Evolutionary conservation across 495 filamentous ascomycete species (phyloP).

Genomic region (Aspergillus cristatus): DNA sequence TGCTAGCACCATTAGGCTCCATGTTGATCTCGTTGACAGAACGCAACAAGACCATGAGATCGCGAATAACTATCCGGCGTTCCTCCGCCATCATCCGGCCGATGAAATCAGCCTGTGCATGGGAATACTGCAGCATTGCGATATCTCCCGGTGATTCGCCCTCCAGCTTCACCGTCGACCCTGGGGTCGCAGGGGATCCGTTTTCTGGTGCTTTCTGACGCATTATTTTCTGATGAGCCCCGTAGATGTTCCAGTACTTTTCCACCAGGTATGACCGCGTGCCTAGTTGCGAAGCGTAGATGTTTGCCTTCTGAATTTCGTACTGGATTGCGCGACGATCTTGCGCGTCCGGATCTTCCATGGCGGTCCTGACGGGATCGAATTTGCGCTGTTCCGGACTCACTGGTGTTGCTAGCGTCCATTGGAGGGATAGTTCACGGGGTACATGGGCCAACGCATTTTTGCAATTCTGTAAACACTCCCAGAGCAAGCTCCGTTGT

Average conservation of each 20-base stretch:
- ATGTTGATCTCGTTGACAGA: slow-evolving; percentile 71
- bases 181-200: slow-evolving; percentile 5
- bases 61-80: slow-evolving; percentile 64
- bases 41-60: slow-evolving; percentile 57
- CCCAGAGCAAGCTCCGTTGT: slow-evolving; percentile 54
- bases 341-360: slow-evolving; percentile 18
- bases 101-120: slow-evolving; percentile 36
- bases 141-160: slow-evolving; percentile 4
- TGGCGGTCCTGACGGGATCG: slow-evolving; percentile 7
- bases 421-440: slow-evolving; percentile 46
- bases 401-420: slow-evolving; percentile 3
- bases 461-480: slow-evolving; percentile 52
- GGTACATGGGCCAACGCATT: slow-evolving; percentile 50
- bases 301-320: slow-evolving; percentile 79
- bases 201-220: slow-evolving; percentile 21
- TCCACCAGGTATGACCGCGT: slow-evolving; percentile 76
- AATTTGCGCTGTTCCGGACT: slow-evolving; percentile 8
- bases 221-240: slow-evolving; percentile 31
- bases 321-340: slow-evolving; percentile 50
- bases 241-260: slow-evolving; percentile 61
- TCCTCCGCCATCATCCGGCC: slow-evolving; percentile 54
- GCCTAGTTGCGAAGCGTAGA: slow-evolving; percentile 64
- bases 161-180: slow-evolving; percentile 12
- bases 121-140: slow-evolving; percentile 7
- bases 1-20: slow-evolving; percentile 69